Percentiles rank a stretch among this genome's conserved stretches.
Conservation (phyloP, 805 yeast genomes). For the Wickerhamomyces kurtzmanii region DNA sequence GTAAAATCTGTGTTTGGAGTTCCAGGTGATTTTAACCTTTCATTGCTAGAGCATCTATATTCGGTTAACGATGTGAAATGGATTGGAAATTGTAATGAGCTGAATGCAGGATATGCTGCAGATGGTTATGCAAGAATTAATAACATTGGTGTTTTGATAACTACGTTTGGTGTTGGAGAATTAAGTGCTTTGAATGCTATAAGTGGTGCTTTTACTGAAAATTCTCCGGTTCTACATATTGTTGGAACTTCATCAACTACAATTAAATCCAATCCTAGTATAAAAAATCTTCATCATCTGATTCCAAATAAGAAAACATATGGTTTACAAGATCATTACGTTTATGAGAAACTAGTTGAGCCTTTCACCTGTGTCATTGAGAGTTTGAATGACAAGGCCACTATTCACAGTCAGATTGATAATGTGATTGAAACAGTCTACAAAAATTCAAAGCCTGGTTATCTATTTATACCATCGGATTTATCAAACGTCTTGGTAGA, state of each 20-base stretch:
- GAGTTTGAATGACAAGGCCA: constrained; percentile 30
- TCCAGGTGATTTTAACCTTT: constrained; percentile 66
- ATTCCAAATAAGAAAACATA: constrained; percentile 36
- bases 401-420: constrained; percentile 52
- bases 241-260: constrained; percentile 66
- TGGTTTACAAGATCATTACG: constrained; percentile 43
- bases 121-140: constrained; percentile 72
- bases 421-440: constrained; percentile 38
- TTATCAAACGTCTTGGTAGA: constrained; percentile 33
- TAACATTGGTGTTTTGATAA: constrained; percentile 23
- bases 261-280: constrained; percentile 23
- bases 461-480: constrained; percentile 58
- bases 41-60: constrained; percentile 57
- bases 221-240: constrained; percentile 71
- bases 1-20: constrained; percentile 60
- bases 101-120: constrained; percentile 84
- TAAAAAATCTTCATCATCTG: constrained; percentile 38
- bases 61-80: constrained; percentile 42
- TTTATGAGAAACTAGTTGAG: constrained; percentile 47
- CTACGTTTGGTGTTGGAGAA: constrained; percentile 88
- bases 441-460: constrained; percentile 57
- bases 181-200: constrained; percentile 77
- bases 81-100: constrained; percentile 82
- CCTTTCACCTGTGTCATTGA: constrained; percentile 45
- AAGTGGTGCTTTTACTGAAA: constrained; percentile 77